Evolutionary conservation across 163 green algal genomes (phyloP).

Genomic region (Chlamydomonas reinhardtii): DNA sequence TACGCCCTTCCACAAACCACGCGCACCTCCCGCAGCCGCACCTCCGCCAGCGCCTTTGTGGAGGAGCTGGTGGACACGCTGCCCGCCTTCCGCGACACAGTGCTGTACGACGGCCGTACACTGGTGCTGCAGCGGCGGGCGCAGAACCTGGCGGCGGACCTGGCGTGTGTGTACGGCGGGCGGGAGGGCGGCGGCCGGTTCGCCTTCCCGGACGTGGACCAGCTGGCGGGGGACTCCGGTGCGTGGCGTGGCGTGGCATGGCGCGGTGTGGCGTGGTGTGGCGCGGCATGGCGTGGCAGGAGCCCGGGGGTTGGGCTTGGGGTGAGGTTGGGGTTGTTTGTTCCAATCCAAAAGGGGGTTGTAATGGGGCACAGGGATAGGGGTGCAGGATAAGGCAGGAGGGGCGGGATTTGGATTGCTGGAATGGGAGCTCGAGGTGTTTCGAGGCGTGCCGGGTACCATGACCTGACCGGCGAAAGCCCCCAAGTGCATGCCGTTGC

Average conservation of each 20-base stretch:
- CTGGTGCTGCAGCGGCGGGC: conserved; percentile 64
- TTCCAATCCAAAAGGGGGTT: no score
- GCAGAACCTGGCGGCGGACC: conserved; percentile 63
- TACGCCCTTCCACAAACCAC: no score
- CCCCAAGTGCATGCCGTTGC: no score
- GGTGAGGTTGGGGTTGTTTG: no score
- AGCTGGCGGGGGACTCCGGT: conserved; percentile 62
- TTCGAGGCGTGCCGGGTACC: no score
- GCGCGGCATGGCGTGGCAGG: no score
- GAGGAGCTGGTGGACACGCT: conserved; percentile 63
- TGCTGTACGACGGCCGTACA: conserved; percentile 46
- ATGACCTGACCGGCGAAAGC: no score
- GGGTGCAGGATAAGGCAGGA: neutral
- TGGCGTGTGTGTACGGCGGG: conserved; percentile 57
- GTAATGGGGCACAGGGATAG: no score
- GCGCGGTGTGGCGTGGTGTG: no score
- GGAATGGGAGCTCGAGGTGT: no score
- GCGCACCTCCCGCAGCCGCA: conserved; percentile 29
- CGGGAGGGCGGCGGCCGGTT: conserved; percentile 51
- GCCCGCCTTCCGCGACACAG: conserved; percentile 62
- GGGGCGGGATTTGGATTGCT: no score
- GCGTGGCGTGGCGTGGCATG: neutral
- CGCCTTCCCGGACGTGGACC: conserved; percentile 47
- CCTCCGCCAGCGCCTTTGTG: conserved; percentile 51
- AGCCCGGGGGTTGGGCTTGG: no score